Evolutionary conservation across 2,329 filamentous ascomycete species (phyloP).

Genomic region (Colletotrichum sansevieriae): DNA sequence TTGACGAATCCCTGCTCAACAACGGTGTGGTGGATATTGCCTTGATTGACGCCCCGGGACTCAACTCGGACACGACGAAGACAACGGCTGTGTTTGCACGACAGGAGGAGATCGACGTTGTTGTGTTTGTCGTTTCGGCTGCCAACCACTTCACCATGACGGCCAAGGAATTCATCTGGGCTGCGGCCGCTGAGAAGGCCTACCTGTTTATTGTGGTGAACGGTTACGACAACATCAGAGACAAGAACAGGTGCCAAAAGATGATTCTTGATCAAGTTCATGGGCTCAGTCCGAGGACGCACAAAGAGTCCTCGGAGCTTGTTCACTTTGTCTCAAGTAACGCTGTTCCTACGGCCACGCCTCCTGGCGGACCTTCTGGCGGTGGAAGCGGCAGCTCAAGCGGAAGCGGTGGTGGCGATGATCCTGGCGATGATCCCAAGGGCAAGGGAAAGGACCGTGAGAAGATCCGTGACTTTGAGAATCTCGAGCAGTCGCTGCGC

Average conservation of each 20-base stretch:
- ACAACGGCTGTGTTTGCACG: constrained; percentile 97
- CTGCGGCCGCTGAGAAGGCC: constrained; percentile 94
- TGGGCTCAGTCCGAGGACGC: constrained; percentile 89
- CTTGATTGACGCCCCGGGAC: constrained; percentile 93
- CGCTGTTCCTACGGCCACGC: constrained; percentile 82
- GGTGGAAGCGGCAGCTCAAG: constrained; percentile 66
- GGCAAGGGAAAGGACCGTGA: constrained; percentile 90
- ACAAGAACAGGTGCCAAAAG: constrained; percentile 91
- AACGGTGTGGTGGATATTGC: constrained; percentile 99
- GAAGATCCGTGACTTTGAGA: constrained; percentile 90
- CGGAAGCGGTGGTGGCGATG: constrained; percentile 68
- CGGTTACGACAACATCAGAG: constrained; percentile 92
- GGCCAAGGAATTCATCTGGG: constrained; percentile 97
- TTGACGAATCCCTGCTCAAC: constrained; percentile 94
- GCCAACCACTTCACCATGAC: constrained; percentile 98
- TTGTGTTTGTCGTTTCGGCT: constrained; percentile 97
- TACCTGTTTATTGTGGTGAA: constrained; percentile 99
- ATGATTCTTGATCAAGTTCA: constrained; percentile 92
- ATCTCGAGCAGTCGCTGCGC: constrained; percentile 87
- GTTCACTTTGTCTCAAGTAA: constrained; percentile 99
- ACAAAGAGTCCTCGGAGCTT: constrained; percentile 91
- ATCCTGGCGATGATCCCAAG: constrained; percentile 70
- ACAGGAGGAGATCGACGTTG: constrained; percentile 98
- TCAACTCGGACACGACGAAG: constrained; percentile 96
- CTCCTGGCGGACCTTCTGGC: constrained; percentile 67